phyloP scores from a whole-genome alignment of 2,329 filamentous ascomycete species.

The Lojkania enalia region DNA sequence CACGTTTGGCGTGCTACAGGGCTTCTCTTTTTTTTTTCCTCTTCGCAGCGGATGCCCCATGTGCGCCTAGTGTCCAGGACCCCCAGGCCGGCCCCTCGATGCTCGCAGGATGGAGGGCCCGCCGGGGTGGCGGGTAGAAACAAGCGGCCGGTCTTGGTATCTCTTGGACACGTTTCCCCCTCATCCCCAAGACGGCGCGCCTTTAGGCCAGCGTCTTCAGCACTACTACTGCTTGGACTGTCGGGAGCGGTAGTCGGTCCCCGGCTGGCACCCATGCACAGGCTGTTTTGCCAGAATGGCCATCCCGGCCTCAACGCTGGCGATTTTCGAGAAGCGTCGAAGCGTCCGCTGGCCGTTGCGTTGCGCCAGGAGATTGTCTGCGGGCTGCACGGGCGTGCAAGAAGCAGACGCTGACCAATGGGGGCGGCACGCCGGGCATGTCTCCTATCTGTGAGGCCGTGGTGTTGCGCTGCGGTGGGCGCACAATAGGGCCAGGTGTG shows the following conservation, averaged over 20 bases:
- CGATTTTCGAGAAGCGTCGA: constrained; percentile 11
- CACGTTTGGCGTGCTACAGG: constrained; percentile 7
- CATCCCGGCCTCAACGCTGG: constrained; percentile 7
- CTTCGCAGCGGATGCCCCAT: background rate
- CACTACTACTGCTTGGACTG: constrained; percentile 7
- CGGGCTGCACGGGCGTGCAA: constrained; percentile 10
- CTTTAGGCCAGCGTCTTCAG: constrained; percentile 10
- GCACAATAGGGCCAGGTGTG: constrained; percentile 4
- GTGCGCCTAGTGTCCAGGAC: too few relatives aligned
- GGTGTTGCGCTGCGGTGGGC: background rate
- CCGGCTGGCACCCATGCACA: constrained; percentile 4
- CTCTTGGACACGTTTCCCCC: constrained; percentile 8
- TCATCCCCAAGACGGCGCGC: constrained; percentile 4
- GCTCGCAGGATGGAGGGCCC: background rate
- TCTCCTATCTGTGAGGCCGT: background rate
- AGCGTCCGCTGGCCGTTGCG: background rate
- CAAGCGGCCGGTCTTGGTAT: constrained; percentile 7
- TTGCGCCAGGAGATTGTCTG: constrained; percentile 8
- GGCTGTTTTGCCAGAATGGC: constrained; percentile 10
- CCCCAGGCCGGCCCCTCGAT: background rate
- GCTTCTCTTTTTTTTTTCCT: background rate
- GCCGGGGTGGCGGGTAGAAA: constrained; percentile 9
- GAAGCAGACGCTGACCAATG: constrained; percentile 10
- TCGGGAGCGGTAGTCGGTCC: constrained; percentile 4
- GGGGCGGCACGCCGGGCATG: constrained; percentile 6